Conservation (phyloP, 306 rosid genomes). For the Aeschynomene evenia region DNA sequence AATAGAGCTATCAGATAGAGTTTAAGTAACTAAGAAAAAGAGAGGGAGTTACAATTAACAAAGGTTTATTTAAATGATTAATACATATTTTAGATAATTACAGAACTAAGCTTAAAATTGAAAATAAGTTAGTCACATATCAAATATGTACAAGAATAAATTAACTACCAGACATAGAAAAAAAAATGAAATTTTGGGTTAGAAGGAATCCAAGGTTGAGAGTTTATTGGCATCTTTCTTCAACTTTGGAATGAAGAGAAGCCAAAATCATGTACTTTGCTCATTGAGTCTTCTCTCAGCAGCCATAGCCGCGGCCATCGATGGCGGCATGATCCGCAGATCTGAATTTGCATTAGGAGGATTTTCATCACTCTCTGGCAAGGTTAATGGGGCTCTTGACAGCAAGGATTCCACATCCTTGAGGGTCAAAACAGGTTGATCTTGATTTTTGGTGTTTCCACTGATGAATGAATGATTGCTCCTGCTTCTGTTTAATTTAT, state of each 20-base stretch:
- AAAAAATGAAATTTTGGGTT: not conserved
- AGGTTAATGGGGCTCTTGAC: conserved; percentile 45
- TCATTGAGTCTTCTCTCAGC: conserved; percentile 80
- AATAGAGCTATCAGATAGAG: not conserved
- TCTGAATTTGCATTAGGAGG: conserved; percentile 35
- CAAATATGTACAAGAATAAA: conserved; percentile 33
- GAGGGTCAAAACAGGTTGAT: conserved; percentile 72
- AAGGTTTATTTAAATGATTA: not conserved
- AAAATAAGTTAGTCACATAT: not conserved
- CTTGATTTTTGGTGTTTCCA: conserved; percentile 84
- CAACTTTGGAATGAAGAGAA: conserved; percentile 22
- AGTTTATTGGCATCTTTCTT: conserved; percentile 10
- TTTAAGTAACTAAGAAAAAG: not conserved
- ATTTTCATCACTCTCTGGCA: conserved; percentile 48
- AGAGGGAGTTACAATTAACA: not conserved
- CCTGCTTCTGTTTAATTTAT: conserved; percentile 77
- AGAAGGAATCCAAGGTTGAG: conserved; percentile 26
- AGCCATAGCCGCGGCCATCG: conserved; percentile 80
- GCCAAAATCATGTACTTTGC: conserved; percentile 39
- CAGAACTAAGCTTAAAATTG: not conserved
- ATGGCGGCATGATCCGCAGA: conserved; percentile 74
- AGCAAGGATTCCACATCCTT: conserved; percentile 78
- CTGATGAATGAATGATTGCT: conserved; percentile 58
- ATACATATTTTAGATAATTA: conserved; percentile 11
- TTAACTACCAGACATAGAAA: conserved; percentile 1